Conservation (phyloP, 352 stramenopile genomes). For the Phytopythium litorale region DNA sequence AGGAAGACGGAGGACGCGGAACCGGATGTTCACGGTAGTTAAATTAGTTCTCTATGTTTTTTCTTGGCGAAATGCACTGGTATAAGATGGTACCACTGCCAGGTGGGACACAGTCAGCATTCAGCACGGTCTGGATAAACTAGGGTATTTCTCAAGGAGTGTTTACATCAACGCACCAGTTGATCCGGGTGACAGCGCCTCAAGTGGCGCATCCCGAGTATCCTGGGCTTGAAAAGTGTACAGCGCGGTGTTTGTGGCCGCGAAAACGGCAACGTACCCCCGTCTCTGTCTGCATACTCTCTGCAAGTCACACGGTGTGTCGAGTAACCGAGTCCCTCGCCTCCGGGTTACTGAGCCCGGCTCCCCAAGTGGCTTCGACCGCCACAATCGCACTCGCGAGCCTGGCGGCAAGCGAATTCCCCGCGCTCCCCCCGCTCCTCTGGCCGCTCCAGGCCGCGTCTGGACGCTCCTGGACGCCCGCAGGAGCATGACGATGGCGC, state of each 20-base stretch:
- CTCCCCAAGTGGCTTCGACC: neutral
- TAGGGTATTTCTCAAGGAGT: neutral
- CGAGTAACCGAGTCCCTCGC: too few species aligned
- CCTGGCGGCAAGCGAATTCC: neutral
- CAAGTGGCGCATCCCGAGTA: conserved; percentile 5
- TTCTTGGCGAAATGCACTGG: too few species aligned
- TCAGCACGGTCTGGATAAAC: neutral
- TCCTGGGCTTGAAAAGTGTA: conserved; percentile 1
- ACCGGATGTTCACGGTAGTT: neutral
- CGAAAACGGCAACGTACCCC: neutral
- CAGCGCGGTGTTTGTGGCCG: conserved; percentile 4
- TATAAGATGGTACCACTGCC: too few species aligned
- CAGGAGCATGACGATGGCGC: conserved; percentile 10
- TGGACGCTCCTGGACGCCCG: conserved; percentile 10
- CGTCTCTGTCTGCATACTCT: neutral
- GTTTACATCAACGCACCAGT: neutral
- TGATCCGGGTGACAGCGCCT: neutral
- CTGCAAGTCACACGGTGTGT: neutral
- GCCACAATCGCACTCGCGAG: neutral
- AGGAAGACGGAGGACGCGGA: neutral
- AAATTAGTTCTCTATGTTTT: neutral
- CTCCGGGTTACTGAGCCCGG: too few species aligned
- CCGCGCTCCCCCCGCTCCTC: neutral
- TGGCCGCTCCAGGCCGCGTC: neutral
- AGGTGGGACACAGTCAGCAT: neutral